phyloP scores from a whole-genome alignment of 225 moss, liverwort and hornwort genomes.

The Takakia lepidozioides region DNA sequence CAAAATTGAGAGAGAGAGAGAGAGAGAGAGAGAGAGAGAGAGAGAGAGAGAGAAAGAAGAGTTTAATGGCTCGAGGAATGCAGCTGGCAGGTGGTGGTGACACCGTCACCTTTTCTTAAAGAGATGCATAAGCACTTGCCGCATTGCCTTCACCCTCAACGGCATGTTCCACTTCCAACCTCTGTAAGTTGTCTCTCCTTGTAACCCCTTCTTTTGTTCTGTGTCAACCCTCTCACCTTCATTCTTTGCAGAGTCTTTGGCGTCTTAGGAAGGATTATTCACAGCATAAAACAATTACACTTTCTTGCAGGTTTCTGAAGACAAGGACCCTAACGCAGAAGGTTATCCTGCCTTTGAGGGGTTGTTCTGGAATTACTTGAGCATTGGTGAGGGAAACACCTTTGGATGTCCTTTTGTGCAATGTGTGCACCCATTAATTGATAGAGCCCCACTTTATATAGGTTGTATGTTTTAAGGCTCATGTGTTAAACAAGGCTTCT shows the following conservation, averaged over 20 bases:
- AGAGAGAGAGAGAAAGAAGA: no score
- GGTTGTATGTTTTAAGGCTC: no score
- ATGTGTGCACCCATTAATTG: no score
- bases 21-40: no score
- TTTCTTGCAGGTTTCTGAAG: background rate
- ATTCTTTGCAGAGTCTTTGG: no score
- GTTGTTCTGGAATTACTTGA: conserved; percentile 93
- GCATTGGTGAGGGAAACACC: conserved; percentile 70
- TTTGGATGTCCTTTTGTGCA: no score
- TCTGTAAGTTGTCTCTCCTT: conserved; percentile 10
- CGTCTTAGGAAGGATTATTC: no score
- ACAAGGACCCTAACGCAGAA: background rate
- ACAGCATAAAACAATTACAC: no score
- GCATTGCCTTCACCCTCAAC: conserved; percentile 79
- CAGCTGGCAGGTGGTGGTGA: conserved; percentile 81
- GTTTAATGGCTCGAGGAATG: conserved; percentile 2
- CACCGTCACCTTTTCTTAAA: conserved; percentile 56
- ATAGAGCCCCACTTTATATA: no score
- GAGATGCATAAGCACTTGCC: conserved; percentile 50
- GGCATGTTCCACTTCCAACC: conserved; percentile 58
- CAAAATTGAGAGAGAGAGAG: no score
- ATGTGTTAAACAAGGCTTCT: no score
- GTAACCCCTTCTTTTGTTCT: background rate
- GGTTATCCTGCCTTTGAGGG: conserved; percentile 53
- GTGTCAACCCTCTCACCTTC: no score